phyloP scores from a whole-genome alignment of 1,284 basidiomycete species.

The Ganoderma lucidum region DNA sequence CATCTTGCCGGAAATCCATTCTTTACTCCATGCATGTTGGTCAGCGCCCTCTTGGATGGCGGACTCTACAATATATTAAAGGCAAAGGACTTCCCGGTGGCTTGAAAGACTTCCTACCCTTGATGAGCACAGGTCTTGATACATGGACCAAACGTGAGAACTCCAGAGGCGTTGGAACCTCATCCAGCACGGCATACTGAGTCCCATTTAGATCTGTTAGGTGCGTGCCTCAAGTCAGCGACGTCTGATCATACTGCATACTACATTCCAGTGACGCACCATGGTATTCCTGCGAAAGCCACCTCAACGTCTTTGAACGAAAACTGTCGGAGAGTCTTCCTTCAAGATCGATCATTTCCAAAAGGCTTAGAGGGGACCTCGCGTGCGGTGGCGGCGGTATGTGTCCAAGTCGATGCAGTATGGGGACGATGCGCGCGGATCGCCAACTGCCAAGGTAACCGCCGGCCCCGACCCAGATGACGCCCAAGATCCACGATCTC shows the following conservation, averaged over 20 bases:
- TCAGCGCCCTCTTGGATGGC: slow-evolving; percentile 54
- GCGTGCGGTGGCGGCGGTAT: slow-evolving; percentile 13
- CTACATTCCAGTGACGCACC: slow-evolving; percentile 44
- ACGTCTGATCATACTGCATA: background rate
- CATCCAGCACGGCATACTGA: slow-evolving; percentile 58
- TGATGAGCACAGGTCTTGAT: slow-evolving; percentile 82
- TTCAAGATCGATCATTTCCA: slow-evolving; percentile 9
- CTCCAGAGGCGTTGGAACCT: slow-evolving; percentile 73
- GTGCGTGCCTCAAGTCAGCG: slow-evolving; percentile 15
- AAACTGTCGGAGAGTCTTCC: slow-evolving; percentile 7
- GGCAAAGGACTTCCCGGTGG: background rate
- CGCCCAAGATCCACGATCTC: slow-evolving; percentile 24
- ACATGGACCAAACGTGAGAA: slow-evolving; percentile 78
- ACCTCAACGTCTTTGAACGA: slow-evolving; percentile 39
- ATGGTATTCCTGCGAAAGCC: slow-evolving; percentile 63
- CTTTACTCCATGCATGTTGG: slow-evolving; percentile 63
- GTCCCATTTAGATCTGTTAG: slow-evolving; percentile 70
- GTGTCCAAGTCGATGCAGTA: slow-evolving; percentile 13
- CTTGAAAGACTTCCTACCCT: slow-evolving; percentile 52
- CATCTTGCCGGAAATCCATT: slow-evolving; percentile 66
- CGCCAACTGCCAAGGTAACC: slow-evolving; percentile 7
- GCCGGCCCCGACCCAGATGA: slow-evolving; percentile 2
- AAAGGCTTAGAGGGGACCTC: background rate
- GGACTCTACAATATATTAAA: slow-evolving; percentile 27
- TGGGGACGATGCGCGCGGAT: background rate